Conservation (phyloP, 2,329 filamentous ascomycete species). For the Pseudocercospora cruenta region DNA sequence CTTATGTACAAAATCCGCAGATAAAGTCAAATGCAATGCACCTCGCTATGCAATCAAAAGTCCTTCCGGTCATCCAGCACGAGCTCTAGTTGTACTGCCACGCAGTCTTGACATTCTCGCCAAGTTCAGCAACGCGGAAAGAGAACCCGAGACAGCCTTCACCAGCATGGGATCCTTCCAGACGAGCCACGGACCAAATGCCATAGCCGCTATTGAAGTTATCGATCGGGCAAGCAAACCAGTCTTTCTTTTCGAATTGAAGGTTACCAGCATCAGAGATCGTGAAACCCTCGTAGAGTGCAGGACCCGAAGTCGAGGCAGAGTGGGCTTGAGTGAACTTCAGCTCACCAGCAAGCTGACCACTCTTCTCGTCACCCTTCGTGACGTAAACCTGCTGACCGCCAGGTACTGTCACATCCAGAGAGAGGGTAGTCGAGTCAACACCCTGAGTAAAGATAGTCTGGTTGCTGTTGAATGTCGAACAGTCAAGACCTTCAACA, state of each 20-base stretch:
- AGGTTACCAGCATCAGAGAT: slow-evolving; percentile 14
- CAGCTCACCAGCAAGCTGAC: slow-evolving; percentile 30
- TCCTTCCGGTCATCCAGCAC: not conserved
- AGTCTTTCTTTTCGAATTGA: slow-evolving; percentile 20
- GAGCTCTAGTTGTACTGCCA: slow-evolving; percentile 16
- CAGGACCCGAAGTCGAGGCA: slow-evolving; percentile 26
- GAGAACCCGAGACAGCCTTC: slow-evolving; percentile 13
- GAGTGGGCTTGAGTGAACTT: slow-evolving; percentile 37
- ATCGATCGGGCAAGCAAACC: slow-evolving; percentile 15
- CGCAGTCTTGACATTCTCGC: not conserved
- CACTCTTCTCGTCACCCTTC: slow-evolving; percentile 11
- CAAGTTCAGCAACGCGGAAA: slow-evolving; percentile 1
- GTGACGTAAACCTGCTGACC: slow-evolving; percentile 39
- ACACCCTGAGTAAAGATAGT: slow-evolving; percentile 32
- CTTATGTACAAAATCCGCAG: not conserved
- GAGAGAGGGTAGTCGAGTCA: slow-evolving; percentile 24
- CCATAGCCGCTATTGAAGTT: slow-evolving; percentile 1
- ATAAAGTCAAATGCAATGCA: not conserved
- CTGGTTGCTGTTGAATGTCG: slow-evolving; percentile 13
- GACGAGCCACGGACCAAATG: slow-evolving; percentile 12
- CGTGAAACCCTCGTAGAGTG: slow-evolving; percentile 31
- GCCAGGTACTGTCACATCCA: slow-evolving; percentile 35
- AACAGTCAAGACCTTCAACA: slow-evolving; percentile 5
- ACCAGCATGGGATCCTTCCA: slow-evolving; percentile 4
- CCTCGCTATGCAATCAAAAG: not conserved